phyloP scores from a whole-genome alignment of 2,329 filamentous ascomycete genomes.

The Rutstroemia sp. region DNA sequence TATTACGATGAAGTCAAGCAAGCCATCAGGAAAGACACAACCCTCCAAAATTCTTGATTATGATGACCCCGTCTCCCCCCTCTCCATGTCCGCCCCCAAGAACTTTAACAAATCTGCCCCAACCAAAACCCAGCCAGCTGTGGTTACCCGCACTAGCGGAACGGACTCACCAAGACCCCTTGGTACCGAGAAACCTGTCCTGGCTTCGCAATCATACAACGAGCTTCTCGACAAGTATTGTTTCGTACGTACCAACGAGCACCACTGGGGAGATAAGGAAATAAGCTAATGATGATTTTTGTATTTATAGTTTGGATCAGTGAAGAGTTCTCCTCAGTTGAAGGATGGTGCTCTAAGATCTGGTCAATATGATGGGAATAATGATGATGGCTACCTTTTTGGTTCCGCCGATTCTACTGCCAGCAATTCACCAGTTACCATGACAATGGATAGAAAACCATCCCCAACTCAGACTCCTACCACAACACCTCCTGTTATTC shows the following conservation, averaged over 20 bases:
- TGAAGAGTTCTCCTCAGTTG: conserved; percentile 44
- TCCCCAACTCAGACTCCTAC: conserved; percentile 22
- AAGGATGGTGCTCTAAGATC: conserved; percentile 40
- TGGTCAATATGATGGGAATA: conserved; percentile 38
- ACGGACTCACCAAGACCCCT: conserved; percentile 44
- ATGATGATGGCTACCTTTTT: conserved; percentile 32
- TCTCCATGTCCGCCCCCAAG: conserved; percentile 15
- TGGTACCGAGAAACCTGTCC: conserved; percentile 56
- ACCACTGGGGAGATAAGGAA: conserved; percentile 22
- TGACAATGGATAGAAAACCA: conserved; percentile 22
- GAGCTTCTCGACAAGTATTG: conserved; percentile 99
- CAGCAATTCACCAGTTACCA: conserved; percentile 26
- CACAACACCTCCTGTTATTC: conserved; percentile 29
- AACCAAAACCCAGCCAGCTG: conserved; percentile 23
- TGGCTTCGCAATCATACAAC: conserved; percentile 86
- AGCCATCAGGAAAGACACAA: conserved; percentile 16
- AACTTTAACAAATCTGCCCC: conserved; percentile 17
- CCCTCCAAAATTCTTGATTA: conserved; percentile 14
- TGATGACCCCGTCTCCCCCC: conserved; percentile 14
- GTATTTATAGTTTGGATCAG: conserved; percentile 51
- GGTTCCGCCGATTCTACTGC: conserved; percentile 30
- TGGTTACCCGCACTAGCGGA: conserved; percentile 21
- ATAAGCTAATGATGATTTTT: conserved; percentile 34
- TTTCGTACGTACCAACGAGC: conserved; percentile 76
- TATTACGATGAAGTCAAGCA: conserved; percentile 36